Conservation (phyloP, 1,284 basidiomycete species). For the Salmacisia buchloeana region DNA sequence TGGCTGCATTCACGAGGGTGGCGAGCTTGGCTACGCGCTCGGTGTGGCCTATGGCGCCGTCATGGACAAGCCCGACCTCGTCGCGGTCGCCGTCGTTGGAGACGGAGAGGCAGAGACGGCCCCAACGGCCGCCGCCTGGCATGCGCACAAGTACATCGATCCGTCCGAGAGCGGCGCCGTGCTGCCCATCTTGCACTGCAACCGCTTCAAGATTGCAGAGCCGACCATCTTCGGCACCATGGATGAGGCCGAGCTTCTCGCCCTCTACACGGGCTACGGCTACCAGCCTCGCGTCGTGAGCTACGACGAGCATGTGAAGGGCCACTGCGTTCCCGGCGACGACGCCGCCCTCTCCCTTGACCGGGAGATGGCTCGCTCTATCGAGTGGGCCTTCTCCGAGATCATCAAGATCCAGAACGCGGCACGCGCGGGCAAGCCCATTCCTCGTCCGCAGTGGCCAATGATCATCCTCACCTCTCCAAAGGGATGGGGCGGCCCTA, state of each 20-base stretch:
- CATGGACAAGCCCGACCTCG: conserved; percentile 80
- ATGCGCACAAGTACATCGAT: conserved; percentile 77
- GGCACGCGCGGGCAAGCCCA: conserved; percentile 67
- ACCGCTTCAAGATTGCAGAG: conserved; percentile 79
- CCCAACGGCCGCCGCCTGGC: conserved; percentile 73
- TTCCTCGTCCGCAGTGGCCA: conserved; percentile 81
- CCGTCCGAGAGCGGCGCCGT: conserved; percentile 85
- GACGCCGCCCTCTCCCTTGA: conserved; percentile 51
- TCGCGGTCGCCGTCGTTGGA: conserved; percentile 73
- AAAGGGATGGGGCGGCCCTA: conserved; percentile 65
- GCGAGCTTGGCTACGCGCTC: conserved; percentile 58
- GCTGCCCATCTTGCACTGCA: conserved; percentile 76
- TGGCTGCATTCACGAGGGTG: not conserved
- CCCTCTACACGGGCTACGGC: conserved; percentile 59
- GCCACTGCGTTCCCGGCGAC: conserved; percentile 57
- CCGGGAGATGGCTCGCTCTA: conserved; percentile 64
- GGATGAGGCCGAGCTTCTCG: conserved; percentile 72
- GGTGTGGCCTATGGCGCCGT: conserved; percentile 65
- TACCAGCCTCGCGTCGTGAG: conserved; percentile 70
- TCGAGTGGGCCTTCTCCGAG: conserved; percentile 62
- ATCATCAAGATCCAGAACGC: conserved; percentile 65
- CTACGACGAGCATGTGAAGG: conserved; percentile 59
- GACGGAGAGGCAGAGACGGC: conserved; percentile 84
- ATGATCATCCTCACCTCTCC: conserved; percentile 75
- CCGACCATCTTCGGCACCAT: conserved; percentile 82